Evolutionary conservation across 306 rosid species (phyloP), one percentile per base, ranked within the genome.

Genomic region (Cucurbita pepo): DNA sequence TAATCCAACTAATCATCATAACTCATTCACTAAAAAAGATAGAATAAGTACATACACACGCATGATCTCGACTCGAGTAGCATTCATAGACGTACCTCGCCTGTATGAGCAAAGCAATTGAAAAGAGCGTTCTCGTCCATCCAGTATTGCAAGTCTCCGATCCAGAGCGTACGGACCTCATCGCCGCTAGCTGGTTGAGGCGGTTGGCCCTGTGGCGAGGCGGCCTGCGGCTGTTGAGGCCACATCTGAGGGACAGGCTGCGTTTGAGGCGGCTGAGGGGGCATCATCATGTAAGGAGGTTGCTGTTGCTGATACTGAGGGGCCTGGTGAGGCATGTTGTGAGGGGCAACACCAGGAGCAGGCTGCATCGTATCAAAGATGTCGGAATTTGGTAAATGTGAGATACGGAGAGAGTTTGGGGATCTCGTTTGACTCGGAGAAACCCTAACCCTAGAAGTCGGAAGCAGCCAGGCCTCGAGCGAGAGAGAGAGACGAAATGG

Each of bases 81-180:
- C 16, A 36, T 52, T 43, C 4, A 7, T 7, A 16, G 7, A 25
- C 60, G 44, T 77, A 93, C 98, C 97, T 94, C 98, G 81, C 94
- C 97, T 3, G 92, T 82, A 37, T 79, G 89, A 43, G 86, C 86
- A 30, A 94, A 89, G 66, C 96, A 87, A 45, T 8, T 65, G 15
- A 58, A 90, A 7, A 94, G 78, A 73, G 90, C 90, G 80, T 10
- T 85, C 83, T 94, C 98, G 36, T 88, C 97, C 98, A 94, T 94
- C 98, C 98, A 94, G 81, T 82, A 87, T 82, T 90, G 97, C 83
- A 94, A 77, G 84, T 94, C 98, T 0, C 98, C 98, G 87, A 93
- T 90, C 98, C 97, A 90, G 2, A 90, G 95, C 11, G 99, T 89
- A 38, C 97, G 95, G 56, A 94, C 90, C 86, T 94, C 97, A 7